Conservation (phyloP, 2,329 filamentous ascomycete genomes). For the Colletotrichum chlorophyti region DNA sequence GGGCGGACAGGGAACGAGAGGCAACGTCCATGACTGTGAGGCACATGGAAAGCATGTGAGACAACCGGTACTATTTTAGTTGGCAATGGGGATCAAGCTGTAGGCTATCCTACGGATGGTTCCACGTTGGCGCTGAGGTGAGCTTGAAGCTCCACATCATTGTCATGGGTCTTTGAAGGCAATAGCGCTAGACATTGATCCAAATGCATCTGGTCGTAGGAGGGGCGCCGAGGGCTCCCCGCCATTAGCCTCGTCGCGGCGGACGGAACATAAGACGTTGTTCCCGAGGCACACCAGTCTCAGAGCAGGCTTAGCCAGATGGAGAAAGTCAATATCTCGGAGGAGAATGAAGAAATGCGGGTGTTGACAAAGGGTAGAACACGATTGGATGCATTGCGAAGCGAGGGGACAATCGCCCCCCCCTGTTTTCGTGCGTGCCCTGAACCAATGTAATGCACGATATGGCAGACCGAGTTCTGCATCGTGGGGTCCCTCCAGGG, state of each 20-base stretch:
- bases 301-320: constrained; percentile 6
- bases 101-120: neutral
- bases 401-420: constrained; percentile 2
- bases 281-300: constrained; percentile 6
- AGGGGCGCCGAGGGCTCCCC: constrained; percentile 10
- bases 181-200: constrained; percentile 9
- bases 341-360: constrained; percentile 7
- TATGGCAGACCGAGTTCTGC: constrained; percentile 4
- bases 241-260: constrained; percentile 5
- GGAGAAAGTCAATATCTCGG: constrained; percentile 5
- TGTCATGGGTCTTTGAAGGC: constrained; percentile 12
- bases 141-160: constrained; percentile 15
- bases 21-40: neutral
- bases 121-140: constrained; percentile 19
- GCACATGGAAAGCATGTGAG: neutral
- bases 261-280: constrained; percentile 16
- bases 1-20: neutral
- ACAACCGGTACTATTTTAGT: neutral
- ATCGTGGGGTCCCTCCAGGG: constrained; percentile 22
- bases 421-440: constrained; percentile 3
- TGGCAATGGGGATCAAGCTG: constrained; percentile 13
- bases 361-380: constrained; percentile 13
- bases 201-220: neutral
- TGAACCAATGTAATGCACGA: constrained; percentile 25
- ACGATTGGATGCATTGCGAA: constrained; percentile 18